Base-by-base conservation (phyloP, 495 filamentous ascomycete species). In the Pyrenula aspistea region DNA sequence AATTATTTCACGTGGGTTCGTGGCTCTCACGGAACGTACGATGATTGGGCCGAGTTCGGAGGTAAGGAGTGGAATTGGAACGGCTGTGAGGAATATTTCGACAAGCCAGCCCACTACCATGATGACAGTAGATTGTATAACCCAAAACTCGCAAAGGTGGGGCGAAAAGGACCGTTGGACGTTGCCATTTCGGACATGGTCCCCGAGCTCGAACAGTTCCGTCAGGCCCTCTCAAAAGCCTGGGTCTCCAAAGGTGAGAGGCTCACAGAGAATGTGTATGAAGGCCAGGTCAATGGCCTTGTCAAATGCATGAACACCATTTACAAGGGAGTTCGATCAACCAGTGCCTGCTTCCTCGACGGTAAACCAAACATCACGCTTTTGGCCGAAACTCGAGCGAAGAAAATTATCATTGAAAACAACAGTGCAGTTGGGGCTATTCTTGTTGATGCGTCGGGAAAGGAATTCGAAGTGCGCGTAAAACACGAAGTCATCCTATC, bases 1-100 rank as follows among this genome's bases (percentile, higher is more conserved):
- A 82, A 83, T 57, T 80, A 77, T 61, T 80, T 82, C 69, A 78
- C 72, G n/a, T 82, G 76, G 75, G 76, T 77, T 58, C 71, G 77
- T 10, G 80, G 75, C 0, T 78, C 70, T 25, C 72, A 69, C 49
- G 63, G 73, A 11, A 81, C 82, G 31, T 82, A 79, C 58, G 79
- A 84, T 65, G 71, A 71, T 49, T 85, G 83, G 81, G 71, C 72
- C 51, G 70, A 72, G 15, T 70, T 80, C 21, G 80, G 81, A 4
- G 77, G 78, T 22, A 57, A 63, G 1, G 78, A 79, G 1, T 85
- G 81, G 83, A 75, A 70, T 31, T 83, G 81, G 80, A 70, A 82
- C 3, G 66, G 62, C 19, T 62, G 66, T 31, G 67, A 75, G 19
- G 68, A 72, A 15, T 83, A 81, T 52, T 68, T 82, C 12, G 72